These are phyloP conservation scores for Podila epigama DNA, from an alignment of 192 early-diverging fungal species.

Conservation along the genomic window DNA sequence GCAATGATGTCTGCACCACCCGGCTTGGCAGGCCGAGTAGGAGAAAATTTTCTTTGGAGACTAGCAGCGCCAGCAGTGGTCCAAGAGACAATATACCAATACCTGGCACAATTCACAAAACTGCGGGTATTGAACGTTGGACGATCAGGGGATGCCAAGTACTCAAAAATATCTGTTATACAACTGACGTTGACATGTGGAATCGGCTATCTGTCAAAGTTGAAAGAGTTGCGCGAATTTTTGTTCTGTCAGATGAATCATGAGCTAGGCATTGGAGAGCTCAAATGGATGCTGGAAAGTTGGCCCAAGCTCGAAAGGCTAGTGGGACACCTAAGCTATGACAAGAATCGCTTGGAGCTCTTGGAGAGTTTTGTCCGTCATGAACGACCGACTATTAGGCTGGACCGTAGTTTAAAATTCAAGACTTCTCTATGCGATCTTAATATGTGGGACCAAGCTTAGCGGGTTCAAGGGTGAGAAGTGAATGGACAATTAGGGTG, in stretches of 20 bases:
- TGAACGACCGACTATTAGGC: constrained; percentile 10
- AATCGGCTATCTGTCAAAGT: neutral
- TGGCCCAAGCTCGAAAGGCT: constrained; percentile 24
- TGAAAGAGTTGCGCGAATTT: constrained; percentile 32
- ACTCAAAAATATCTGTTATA: constrained; percentile 10
- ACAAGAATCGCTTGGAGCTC: constrained; percentile 10
- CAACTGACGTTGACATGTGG: constrained; percentile 28
- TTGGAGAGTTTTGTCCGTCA: constrained; percentile 25
- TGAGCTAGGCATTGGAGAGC: constrained; percentile 27
- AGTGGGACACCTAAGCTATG: constrained; percentile 9
- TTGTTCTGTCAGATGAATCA: constrained; percentile 35
- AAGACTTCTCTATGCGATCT: too few relatives aligned
- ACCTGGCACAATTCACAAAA: constrained; percentile 8
- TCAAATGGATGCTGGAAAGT: constrained; percentile 30
- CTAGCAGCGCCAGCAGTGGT: constrained; percentile 1
- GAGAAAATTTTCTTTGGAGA: too few relatives aligned
- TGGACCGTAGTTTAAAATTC: constrained; percentile 8
- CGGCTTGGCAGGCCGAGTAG: too few relatives aligned
- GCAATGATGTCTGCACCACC: too few relatives aligned
- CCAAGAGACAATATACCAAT: constrained; percentile 5
- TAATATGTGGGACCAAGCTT: too few relatives aligned
- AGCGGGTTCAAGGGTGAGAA: too few relatives aligned
- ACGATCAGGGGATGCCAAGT: neutral
- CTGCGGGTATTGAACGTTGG: constrained; percentile 28
- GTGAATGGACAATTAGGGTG: too few relatives aligned